Evolutionary conservation across 169 alveolate species (phyloP), one percentile per base, ranked within the genome.

Genomic region (Ichthyophthirius multifiliis): DNA sequence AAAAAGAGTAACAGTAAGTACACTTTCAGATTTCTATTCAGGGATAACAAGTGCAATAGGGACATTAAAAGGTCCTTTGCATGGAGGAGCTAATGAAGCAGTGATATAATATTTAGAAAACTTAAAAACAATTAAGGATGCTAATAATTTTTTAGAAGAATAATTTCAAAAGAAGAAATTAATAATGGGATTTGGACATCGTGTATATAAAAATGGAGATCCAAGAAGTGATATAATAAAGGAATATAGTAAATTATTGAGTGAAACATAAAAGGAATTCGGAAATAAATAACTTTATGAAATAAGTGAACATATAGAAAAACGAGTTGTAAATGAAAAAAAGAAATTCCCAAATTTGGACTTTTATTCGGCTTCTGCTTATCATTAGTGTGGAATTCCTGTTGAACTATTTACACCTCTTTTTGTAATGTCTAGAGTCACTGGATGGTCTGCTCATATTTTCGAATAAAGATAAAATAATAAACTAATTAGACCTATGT

Each of bases 1-100:
- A 55, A 55, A 15, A 27, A 55, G 97, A 67, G 96, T 94, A 30
- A 94, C 96, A 18, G 86, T 92, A 0, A 90, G 93, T 23, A 94
- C 97, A 31, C 75, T 75, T 18, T 65, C 90, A 41, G 97, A 94
- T 65, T 67, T 85, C 46, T 87, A 94, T 76, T 87, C 95, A 45
- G 92, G 93, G 18, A 79, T 91, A 13, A 83, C 93, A 43, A 39
- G 93, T 20, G 97, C 95, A 12, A 91, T 94, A 39, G 43, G 46
- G 13, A 81, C 90, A 5, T 83, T 91, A 46, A 85, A 90, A 86
- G 97, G 97, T 23, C 94, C 95, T 34, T 88, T 94, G 20, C 97
- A 94, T 82, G 97, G 97, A 47, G 97, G 96, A 35, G 97, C 97
- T 9, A 94, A 94, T 82, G 96, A 94, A 82, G 97, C 97, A 20